These are phyloP conservation scores for Cercophora newfieldiana DNA, from an alignment of 495 filamentous ascomycete species.

Conservation along the genomic window DNA sequence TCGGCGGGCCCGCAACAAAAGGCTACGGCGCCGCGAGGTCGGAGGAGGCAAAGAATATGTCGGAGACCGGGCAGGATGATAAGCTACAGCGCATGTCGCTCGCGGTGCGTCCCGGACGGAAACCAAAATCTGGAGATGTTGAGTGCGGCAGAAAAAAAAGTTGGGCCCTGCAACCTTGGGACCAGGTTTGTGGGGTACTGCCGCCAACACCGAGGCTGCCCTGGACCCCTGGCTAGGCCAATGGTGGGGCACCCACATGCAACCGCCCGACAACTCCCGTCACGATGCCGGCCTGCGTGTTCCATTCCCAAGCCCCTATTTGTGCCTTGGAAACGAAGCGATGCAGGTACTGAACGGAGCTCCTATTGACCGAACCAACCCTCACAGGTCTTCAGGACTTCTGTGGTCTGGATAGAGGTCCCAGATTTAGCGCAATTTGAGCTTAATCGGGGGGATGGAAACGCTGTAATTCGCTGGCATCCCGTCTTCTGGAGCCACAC, in stretches of 20 bases:
- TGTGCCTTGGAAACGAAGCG: neutral
- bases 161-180: neutral
- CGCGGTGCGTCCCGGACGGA: neutral
- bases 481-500: neutral
- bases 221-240: neutral
- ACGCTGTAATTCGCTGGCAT: neutral
- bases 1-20: neutral
- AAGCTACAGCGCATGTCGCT: neutral
- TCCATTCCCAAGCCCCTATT: neutral
- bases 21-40: neutral
- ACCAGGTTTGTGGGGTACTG: conserved; percentile 6
- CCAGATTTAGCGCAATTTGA: neutral
- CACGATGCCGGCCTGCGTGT: neutral
- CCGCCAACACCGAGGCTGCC: conserved; percentile 4
- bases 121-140: neutral
- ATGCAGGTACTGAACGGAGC: neutral
- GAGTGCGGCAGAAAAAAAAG: conserved; percentile 16
- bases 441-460: neutral
- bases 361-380: neutral
- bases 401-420: neutral
- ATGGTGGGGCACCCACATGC: neutral
- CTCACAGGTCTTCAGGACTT: no score
- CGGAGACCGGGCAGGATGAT: neutral
- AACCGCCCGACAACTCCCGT: neutral
- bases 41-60: neutral